A percentile compares a stretch with the other conserved stretches of the same genome.
These are phyloP conservation scores for Podila epigama DNA, from an alignment of 192 early-diverging fungal genomes.

Conservation along the genomic window DNA sequence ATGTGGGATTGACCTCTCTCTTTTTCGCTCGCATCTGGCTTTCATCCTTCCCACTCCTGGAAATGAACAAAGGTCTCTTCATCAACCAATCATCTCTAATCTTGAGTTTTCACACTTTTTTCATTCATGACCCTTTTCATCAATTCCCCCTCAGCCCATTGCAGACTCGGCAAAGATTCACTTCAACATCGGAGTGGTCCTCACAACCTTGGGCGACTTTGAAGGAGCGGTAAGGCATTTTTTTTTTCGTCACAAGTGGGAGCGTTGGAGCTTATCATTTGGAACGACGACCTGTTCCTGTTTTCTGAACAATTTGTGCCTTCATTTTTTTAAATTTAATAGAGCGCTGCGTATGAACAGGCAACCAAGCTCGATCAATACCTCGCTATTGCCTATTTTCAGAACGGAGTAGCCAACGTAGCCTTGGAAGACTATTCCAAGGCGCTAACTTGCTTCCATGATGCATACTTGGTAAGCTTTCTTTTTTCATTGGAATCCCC, in stretches of 20 bases:
- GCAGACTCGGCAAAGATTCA: conserved; percentile 95
- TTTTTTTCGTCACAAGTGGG: too few relatives aligned
- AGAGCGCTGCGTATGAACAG: conserved; percentile 79
- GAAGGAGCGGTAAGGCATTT: conserved; percentile 80
- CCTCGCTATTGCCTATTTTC: conserved; percentile 92
- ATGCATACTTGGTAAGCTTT: conserved; percentile 71
- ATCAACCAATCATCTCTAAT: too few relatives aligned
- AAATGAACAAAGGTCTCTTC: too few relatives aligned
- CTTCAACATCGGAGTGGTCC: conserved; percentile 93
- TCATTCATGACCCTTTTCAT: too few relatives aligned
- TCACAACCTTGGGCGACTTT: conserved; percentile 76
- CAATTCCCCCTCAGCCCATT: conserved; percentile 59
- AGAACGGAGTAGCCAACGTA: conserved; percentile 89
- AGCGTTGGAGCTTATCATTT: too few relatives aligned
- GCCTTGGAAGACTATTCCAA: conserved; percentile 69
- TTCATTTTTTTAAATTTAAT: background rate
- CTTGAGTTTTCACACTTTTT: too few relatives aligned
- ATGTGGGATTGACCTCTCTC: conserved; percentile 25
- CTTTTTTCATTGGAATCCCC: too few relatives aligned
- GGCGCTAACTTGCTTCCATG: conserved; percentile 83
- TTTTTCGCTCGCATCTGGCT: background rate
- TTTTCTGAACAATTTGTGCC: background rate
- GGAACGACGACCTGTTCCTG: too few relatives aligned
- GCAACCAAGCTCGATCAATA: conserved; percentile 85
- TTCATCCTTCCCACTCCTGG: conserved; percentile 8